Conservation (phyloP, 2,329 filamentous ascomycete species). For the Fusarium scirpi region DNA sequence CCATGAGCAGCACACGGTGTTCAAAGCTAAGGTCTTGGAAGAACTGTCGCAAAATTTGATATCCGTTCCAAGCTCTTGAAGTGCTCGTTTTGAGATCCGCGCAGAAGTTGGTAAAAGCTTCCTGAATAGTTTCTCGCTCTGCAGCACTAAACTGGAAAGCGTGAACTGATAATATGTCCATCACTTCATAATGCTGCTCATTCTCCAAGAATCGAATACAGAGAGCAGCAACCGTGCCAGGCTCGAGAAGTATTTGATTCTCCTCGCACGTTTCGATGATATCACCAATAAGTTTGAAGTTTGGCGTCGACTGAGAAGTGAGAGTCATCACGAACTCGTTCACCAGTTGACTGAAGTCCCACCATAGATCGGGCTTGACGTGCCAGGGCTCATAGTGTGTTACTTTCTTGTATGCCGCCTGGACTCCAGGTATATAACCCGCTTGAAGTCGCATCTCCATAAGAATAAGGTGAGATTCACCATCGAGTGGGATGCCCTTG, state of each 20-base stretch:
- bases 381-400: constrained; percentile 51
- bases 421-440: constrained; percentile 77
- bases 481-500: constrained; percentile 74
- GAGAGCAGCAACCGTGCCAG: constrained; percentile 80
- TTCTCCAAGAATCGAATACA: constrained; percentile 79
- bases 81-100: constrained; percentile 71
- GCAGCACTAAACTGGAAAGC: constrained; percentile 75
- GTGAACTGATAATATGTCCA: constrained; percentile 84
- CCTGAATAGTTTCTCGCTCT: constrained; percentile 75
- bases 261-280: constrained; percentile 80
- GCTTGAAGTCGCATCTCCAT: constrained; percentile 81
- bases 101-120: constrained; percentile 76
- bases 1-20: constrained; percentile 80
- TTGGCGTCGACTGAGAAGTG: constrained; percentile 68
- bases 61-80: constrained; percentile 72
- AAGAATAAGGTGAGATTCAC: constrained; percentile 77
- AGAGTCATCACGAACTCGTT: constrained; percentile 80
- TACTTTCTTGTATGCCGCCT: constrained; percentile 69
- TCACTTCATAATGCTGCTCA: constrained; percentile 81
- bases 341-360: constrained; percentile 70
- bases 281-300: constrained; percentile 78
- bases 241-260: constrained; percentile 74
- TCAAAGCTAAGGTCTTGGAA: constrained; percentile 74
- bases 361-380: constrained; percentile 58
- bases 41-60: constrained; percentile 73